These are phyloP conservation scores for Scheffersomyces spartinae DNA, from an alignment of 805 yeast species.

Conservation along the genomic window DNA sequence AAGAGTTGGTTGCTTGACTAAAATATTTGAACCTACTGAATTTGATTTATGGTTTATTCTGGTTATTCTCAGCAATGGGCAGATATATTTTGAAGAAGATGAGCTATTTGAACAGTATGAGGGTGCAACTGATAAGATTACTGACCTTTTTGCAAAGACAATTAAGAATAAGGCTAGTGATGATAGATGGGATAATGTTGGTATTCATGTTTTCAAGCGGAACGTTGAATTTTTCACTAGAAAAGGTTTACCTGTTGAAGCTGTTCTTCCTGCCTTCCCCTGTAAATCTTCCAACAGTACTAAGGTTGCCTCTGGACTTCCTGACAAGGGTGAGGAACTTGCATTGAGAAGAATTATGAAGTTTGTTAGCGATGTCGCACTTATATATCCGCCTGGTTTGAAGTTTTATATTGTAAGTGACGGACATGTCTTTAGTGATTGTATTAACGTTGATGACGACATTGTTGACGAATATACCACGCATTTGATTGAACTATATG, in stretches of 20 bases:
- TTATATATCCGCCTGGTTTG: constrained; percentile 43
- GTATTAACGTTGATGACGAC: constrained; percentile 49
- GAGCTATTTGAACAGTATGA: constrained; percentile 2
- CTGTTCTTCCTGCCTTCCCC: constrained; percentile 55
- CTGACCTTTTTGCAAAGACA: constrained; percentile 33
- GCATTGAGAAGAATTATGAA: constrained; percentile 20
- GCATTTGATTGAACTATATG: constrained; percentile 32
- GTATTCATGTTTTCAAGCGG: constrained; percentile 30
- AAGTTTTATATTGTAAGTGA: constrained; percentile 48
- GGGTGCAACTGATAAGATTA: constrained; percentile 10
- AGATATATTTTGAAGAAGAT: constrained; percentile 7
- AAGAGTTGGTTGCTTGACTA: no score
- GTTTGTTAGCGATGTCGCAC: constrained; percentile 16
- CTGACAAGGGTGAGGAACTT: constrained; percentile 41
- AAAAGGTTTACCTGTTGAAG: constrained; percentile 36
- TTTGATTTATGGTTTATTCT: constrained; percentile 24
- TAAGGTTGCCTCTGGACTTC: constrained; percentile 37
- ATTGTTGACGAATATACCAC: constrained; percentile 38
- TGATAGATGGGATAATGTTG: constrained; percentile 41
- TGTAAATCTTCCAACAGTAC: constrained; percentile 48
- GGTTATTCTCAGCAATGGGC: constrained; percentile 13
- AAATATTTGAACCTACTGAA: constrained; percentile 9
- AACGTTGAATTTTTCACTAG: constrained; percentile 37
- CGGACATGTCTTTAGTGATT: constrained; percentile 56
- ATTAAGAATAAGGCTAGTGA: constrained; percentile 34